Percentiles rank a stretch among this genome's conserved stretches.
Evolutionary conservation across 345 rosid genomes (phyloP).

Genomic region (Cardamine resedifolia): DNA sequence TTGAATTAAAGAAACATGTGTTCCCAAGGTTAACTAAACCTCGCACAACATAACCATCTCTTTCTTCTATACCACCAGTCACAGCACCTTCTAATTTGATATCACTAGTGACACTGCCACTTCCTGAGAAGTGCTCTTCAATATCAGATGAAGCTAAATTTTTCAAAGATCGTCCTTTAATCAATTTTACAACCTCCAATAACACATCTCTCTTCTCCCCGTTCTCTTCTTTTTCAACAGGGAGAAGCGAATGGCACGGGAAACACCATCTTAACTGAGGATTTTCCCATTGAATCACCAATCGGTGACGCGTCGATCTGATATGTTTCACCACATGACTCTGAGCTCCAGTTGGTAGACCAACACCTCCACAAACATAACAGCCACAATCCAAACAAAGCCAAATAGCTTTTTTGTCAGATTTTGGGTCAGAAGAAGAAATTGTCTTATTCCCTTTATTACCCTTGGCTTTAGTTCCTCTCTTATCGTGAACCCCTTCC

Average conservation of each 20-base stretch:
- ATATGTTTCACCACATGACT: constrained; percentile 76
- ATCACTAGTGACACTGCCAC: constrained; percentile 56
- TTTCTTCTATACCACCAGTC: constrained; percentile 44
- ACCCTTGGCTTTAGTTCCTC: constrained; percentile 65
- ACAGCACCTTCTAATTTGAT: constrained; percentile 39
- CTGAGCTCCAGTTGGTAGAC: constrained; percentile 74
- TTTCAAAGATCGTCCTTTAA: constrained; percentile 52
- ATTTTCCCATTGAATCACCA: constrained; percentile 80
- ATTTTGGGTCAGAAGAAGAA: constrained; percentile 49
- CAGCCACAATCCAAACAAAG: constrained; percentile 93
- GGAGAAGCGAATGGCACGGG: constrained; percentile 61
- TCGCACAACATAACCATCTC: constrained; percentile 57
- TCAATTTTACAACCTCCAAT: constrained; percentile 54
- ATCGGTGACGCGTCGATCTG: constrained; percentile 60
- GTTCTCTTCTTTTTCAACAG: constrained; percentile 69
- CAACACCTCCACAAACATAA: constrained; percentile 85
- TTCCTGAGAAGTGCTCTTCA: constrained; percentile 62
- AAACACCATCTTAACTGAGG: constrained; percentile 89
- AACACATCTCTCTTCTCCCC: constrained; percentile 57
- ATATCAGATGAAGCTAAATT: constrained; percentile 42
- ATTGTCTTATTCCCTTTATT: constrained; percentile 61
- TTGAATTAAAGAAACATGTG: constrained; percentile 94
- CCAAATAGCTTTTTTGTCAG: constrained; percentile 74
- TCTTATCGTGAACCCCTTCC: constrained; percentile 57
- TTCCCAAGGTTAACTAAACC: constrained; percentile 96